Conservation (phyloP, 768 basidiomycete species). For the Botryobasidium botryosum region DNA sequence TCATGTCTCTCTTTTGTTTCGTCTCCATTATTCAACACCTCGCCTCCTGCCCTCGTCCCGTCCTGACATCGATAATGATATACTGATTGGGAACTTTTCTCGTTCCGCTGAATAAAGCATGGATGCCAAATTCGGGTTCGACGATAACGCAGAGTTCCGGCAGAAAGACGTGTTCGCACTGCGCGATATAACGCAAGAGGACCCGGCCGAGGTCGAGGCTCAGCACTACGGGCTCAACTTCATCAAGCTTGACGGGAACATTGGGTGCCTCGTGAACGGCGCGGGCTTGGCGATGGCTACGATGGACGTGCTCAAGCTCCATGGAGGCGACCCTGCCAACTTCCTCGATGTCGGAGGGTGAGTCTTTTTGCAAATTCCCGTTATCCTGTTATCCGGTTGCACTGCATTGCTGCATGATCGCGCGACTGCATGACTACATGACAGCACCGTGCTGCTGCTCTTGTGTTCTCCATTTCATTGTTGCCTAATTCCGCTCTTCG, state of each 20-base stretch:
- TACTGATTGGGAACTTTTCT: background rate
- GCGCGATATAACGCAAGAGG: constrained; percentile 88
- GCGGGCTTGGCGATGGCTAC: constrained; percentile 99
- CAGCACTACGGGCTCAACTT: constrained; percentile 94
- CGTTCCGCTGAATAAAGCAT: no score
- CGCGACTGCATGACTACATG: no score
- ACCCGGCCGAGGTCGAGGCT: constrained; percentile 93
- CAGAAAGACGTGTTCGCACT: constrained; percentile 79
- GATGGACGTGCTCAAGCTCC: constrained; percentile 95
- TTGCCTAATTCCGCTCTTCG: background rate
- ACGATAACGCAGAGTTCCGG: constrained; percentile 98
- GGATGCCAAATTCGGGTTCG: constrained; percentile 99
- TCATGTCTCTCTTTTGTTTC: background rate
- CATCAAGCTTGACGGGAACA: constrained; percentile 94
- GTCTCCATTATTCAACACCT: background rate
- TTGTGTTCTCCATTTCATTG: no score
- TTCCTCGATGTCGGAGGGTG: constrained; percentile 98
- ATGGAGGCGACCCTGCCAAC: constrained; percentile 95
- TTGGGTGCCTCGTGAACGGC: constrained; percentile 96
- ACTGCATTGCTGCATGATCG: no score
- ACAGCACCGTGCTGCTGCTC: no score
- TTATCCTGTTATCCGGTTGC: background rate
- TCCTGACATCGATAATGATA: background rate
- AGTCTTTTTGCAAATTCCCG: constrained; percentile 11
- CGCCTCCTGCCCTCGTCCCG: background rate